These are phyloP conservation scores for Ganoderma leucocontextum DNA, from an alignment of 1,284 basidiomycete species.

Conservation along the genomic window DNA sequence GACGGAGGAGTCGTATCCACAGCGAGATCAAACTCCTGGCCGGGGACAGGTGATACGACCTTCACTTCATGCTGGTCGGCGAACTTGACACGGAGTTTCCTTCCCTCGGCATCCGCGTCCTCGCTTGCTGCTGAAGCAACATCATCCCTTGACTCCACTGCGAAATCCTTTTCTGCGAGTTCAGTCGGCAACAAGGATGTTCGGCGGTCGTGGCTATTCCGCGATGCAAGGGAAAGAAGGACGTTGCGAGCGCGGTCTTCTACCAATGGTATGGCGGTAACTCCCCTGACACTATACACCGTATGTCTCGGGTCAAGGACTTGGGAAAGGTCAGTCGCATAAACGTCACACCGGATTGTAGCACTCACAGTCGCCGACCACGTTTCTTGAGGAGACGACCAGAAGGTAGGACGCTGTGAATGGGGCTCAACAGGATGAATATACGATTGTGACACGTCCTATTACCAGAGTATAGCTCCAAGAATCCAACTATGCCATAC, in stretches of 20 bases:
- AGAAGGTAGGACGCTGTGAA: conserved; percentile 74
- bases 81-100: conserved; percentile 55
- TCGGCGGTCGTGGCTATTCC: conserved; percentile 52
- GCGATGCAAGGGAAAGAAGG: conserved; percentile 58
- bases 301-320: conserved; percentile 68
- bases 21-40: conserved; percentile 34
- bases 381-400: conserved; percentile 65
- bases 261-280: conserved; percentile 71
- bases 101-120: conserved; percentile 13
- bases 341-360: conserved; percentile 6
- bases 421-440: conserved; percentile 17
- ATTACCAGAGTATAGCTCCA: conserved; percentile 75
- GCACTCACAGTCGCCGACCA: conserved; percentile 70
- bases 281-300: conserved; percentile 71
- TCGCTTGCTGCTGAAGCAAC: conserved; percentile 24
- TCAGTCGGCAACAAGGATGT: conserved; percentile 51
- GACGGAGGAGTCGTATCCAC: conserved; percentile 40
- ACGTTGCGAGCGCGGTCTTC: conserved; percentile 64
- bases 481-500: conserved; percentile 76
- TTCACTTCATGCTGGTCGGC: conserved; percentile 52
- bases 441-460: conserved; percentile 18
- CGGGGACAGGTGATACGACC: conserved; percentile 46
- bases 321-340: conserved; percentile 37
- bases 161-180: conserved; percentile 15
- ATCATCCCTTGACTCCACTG: conserved; percentile 21